phyloP scores from a whole-genome alignment of 208 protist genomes.

The Crithidia bombi region DNA sequence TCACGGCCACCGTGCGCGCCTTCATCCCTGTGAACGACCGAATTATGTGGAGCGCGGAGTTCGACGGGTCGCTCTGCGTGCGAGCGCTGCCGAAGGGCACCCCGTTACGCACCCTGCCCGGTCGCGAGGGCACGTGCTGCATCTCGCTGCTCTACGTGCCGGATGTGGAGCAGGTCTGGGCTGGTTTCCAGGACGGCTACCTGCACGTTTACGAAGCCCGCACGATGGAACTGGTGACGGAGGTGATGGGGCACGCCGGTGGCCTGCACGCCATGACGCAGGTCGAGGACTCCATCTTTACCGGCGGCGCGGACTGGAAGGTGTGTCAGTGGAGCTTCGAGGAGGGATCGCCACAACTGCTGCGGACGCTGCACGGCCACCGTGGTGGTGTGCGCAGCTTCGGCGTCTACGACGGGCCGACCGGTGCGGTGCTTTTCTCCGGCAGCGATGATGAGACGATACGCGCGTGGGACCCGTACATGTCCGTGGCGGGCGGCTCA shows the following conservation, averaged over 20 bases:
- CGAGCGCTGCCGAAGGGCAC: constrained; percentile 69
- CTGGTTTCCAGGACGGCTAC: constrained; percentile 79
- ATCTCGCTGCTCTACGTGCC: constrained; percentile 65
- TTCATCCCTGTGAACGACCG: constrained; percentile 68
- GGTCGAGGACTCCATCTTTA: constrained; percentile 74
- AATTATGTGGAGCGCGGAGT: constrained; percentile 77
- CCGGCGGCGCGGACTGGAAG: constrained; percentile 80
- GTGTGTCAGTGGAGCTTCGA: constrained; percentile 65
- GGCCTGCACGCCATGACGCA: constrained; percentile 36
- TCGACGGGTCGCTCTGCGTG: constrained; percentile 68
- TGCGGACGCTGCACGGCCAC: constrained; percentile 71
- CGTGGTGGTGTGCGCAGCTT: constrained; percentile 66
- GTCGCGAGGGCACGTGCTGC: constrained; percentile 59
- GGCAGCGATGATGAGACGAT: constrained; percentile 82
- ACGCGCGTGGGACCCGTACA: constrained; percentile 83
- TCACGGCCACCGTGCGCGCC: constrained; percentile 53
- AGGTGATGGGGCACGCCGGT: constrained; percentile 37
- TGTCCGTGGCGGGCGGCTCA: not conserved
- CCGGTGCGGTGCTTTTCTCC: constrained; percentile 77
- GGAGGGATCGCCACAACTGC: constrained; percentile 23
- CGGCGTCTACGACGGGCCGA: constrained; percentile 52
- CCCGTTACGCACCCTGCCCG: constrained; percentile 50
- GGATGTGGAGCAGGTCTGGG: constrained; percentile 59
- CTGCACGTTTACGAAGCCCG: constrained; percentile 70
- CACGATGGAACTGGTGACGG: constrained; percentile 45